Evolutionary conservation across 2,329 filamentous ascomycete genomes (phyloP).

Genomic region (Fusarium pininemorale): DNA sequence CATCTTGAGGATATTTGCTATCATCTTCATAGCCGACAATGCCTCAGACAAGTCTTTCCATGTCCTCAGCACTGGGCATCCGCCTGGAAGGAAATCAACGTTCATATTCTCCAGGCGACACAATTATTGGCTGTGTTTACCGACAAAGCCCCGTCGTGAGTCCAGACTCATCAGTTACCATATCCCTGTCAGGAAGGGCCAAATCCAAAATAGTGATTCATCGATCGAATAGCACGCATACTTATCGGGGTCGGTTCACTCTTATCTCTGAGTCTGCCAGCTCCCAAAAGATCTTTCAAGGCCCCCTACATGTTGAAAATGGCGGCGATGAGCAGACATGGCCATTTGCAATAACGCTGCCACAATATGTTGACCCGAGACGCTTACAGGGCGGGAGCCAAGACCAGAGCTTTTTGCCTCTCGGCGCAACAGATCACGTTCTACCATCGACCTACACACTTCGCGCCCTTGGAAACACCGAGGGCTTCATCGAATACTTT

Average conservation of each 20-base stretch:
- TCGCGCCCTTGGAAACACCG: background rate
- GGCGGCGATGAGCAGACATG: slow-evolving; percentile 29
- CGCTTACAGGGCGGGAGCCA: background rate
- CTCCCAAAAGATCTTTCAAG: slow-evolving; percentile 30
- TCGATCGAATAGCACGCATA: too few relatives aligned
- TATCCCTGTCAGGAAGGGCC: slow-evolving; percentile 40
- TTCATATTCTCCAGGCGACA: slow-evolving; percentile 39
- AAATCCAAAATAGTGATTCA: slow-evolving; percentile 38
- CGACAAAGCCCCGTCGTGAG: slow-evolving; percentile 38
- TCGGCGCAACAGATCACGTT: background rate
- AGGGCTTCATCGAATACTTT: slow-evolving; percentile 46
- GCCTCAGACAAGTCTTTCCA: background rate
- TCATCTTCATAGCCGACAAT: background rate
- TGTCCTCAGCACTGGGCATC: slow-evolving; percentile 12
- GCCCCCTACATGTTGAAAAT: slow-evolving; percentile 41
- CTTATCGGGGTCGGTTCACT: slow-evolving; percentile 1
- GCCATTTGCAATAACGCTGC: slow-evolving; percentile 46
- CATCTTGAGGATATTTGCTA: background rate
- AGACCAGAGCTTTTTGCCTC: slow-evolving; percentile 2
- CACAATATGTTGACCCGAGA: slow-evolving; percentile 21
- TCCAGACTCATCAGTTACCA: slow-evolving; percentile 31
- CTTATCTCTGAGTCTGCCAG: slow-evolving; percentile 26
- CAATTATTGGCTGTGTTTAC: slow-evolving; percentile 40
- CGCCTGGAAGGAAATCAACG: background rate
- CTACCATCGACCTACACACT: slow-evolving; percentile 17